Evolutionary conservation across 2,329 filamentous ascomycete species (phyloP).

Genomic region (Tolypocladium paradoxum): DNA sequence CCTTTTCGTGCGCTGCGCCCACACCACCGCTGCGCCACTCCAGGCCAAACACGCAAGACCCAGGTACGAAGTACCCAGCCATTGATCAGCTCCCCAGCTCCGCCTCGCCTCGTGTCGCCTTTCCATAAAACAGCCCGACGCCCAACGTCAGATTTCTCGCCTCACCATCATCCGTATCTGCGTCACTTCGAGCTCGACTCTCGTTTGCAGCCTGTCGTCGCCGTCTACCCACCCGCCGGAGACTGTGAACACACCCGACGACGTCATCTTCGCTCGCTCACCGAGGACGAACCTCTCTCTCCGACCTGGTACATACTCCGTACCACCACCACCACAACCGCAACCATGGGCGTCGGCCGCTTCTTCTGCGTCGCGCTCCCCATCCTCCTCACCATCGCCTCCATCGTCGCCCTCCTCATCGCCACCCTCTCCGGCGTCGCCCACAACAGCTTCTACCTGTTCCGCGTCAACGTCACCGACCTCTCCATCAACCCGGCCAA

Average conservation of each 20-base stretch:
- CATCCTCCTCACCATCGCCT: constrained; percentile 68
- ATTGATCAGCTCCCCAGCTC: background rate
- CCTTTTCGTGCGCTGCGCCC: background rate
- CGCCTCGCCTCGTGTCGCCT: background rate
- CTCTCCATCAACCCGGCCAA: constrained; percentile 32
- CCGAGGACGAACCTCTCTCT: background rate
- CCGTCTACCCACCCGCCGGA: background rate
- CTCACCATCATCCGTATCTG: background rate
- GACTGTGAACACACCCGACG: background rate
- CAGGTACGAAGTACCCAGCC: no score
- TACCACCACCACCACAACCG: constrained; percentile 7
- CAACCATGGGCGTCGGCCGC: constrained; percentile 55
- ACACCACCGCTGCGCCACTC: constrained; percentile 4
- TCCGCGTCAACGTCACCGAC: constrained; percentile 51
- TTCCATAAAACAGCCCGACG: background rate
- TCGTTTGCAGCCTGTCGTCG: background rate
- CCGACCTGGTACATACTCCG: no score
- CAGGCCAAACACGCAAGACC: background rate
- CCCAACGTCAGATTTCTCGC: background rate
- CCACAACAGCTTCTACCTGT: constrained; percentile 46
- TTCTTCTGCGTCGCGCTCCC: constrained; percentile 81
- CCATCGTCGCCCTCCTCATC: constrained; percentile 58
- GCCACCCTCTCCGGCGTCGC: constrained; percentile 44
- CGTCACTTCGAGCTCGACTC: background rate
- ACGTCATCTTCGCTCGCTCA: background rate